Base-by-base conservation (phyloP, 2,329 filamentous ascomycete species). In the Orbilia brochopaga region DNA sequence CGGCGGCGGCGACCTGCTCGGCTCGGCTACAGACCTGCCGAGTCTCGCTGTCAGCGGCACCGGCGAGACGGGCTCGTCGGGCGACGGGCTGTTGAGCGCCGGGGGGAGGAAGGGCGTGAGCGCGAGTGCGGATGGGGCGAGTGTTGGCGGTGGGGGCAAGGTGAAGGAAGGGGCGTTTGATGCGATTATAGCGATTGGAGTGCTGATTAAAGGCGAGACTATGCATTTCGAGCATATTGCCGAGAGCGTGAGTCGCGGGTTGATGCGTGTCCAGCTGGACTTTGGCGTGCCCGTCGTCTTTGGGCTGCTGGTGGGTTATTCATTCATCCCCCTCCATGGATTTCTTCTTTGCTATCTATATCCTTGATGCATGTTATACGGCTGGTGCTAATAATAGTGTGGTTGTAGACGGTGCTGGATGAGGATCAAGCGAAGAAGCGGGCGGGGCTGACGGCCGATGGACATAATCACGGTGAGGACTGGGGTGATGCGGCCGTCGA, bases 171-270 rank as follows among this genome's bases (percentile, higher is more conserved):
- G 83, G 63, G 86, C 91, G 19, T 97, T 97, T 77, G 93, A 97
- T 79, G 94, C 94, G 74, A 87, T 99, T 74, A 92, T 99, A 75
- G 92, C 94, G 59, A 90, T 99, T 76, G 94, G 94, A 63, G 92
- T 96, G 64, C 86, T 99, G 73, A 97, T 99, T 82, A 99, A 99
- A 83, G 94, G 94, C 79, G 90, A 96, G 81, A 97, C 94, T 5
- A 97, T 97, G 92, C 94, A 99, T 82, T 99, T 99, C 78, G 94
- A 99, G 82, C 97, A 99, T 82, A 99, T 99, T 77, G 86, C 92
- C 46, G 94, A 97, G 75, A 87, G 91, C 44, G 92, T 95, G 5
- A 91, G 88, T 66, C 91, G 96, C 73, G 94, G 91, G 5, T 84
- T 99, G 73, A 99, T 99, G 94, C 88, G 91, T 74, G 88, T 97